A percentile compares a stretch with the other conserved stretches of the same genome.
phyloP scores from a whole-genome alignment of 768 basidiomycete species.

The Boletellus sp. region DNA sequence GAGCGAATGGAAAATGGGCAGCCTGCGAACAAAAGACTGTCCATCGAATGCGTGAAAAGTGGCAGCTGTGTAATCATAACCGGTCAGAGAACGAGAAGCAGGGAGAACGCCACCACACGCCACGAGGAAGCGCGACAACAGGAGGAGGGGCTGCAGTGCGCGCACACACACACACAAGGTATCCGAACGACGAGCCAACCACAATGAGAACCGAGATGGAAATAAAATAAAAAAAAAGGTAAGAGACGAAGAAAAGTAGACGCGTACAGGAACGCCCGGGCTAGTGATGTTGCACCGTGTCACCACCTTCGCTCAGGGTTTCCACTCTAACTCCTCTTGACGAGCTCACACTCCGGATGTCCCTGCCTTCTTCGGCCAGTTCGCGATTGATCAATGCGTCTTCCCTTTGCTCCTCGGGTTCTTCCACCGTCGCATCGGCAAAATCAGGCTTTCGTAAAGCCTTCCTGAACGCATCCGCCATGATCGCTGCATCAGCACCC shows the following conservation, averaged over 20 bases:
- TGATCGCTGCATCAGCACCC: slow-evolving; percentile 84
- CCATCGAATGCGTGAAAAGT: slow-evolving; percentile 23
- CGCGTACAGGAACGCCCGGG: slow-evolving; percentile 35
- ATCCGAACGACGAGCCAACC: slow-evolving; percentile 33
- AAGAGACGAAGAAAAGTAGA: too few relatives aligned
- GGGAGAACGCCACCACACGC: slow-evolving; percentile 28
- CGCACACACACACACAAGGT: slow-evolving; percentile 29
- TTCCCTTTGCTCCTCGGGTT: slow-evolving; percentile 43
- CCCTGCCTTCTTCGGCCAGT: slow-evolving; percentile 85
- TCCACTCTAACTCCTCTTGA: slow-evolving; percentile 79
- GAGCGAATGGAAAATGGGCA: slow-evolving; percentile 24
- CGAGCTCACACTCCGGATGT: slow-evolving; percentile 78
- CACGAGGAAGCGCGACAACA: slow-evolving; percentile 29
- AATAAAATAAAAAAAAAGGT: slow-evolving; percentile 36
- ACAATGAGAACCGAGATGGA: slow-evolving; percentile 32
- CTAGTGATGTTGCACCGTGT: slow-evolving; percentile 45
- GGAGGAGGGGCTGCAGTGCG: slow-evolving; percentile 21
- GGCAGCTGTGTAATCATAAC: slow-evolving; percentile 26
- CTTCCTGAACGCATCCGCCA: slow-evolving; percentile 89
- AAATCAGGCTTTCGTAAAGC: slow-evolving; percentile 89
- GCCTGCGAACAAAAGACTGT: slow-evolving; percentile 23
- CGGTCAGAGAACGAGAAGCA: slow-evolving; percentile 33
- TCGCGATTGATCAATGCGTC: slow-evolving; percentile 57
- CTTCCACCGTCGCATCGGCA: slow-evolving; percentile 62
- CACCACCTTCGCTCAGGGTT: slow-evolving; percentile 54